A percentile compares a stretch with the other conserved stretches of the same genome.
These are phyloP conservation scores for Elsinoe necatrix DNA, from an alignment of 2,329 filamentous ascomycete species.

Conservation along the genomic window DNA sequence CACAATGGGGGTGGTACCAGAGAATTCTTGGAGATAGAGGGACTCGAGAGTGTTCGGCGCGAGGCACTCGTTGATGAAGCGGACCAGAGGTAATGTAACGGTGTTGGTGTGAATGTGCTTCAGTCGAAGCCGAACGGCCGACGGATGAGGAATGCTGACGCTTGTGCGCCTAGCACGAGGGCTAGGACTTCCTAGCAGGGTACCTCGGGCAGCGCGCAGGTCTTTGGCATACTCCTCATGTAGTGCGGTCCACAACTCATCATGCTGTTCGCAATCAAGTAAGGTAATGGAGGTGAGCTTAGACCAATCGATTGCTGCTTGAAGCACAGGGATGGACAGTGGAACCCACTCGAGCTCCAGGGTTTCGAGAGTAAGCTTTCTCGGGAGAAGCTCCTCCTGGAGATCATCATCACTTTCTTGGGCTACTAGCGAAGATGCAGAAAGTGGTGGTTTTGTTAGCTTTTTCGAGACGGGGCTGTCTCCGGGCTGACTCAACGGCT, in stretches of 20 bases:
- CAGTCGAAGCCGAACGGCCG: constrained; percentile 47
- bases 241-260: constrained; percentile 66
- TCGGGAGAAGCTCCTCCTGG: background rate
- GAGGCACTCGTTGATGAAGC: constrained; percentile 68
- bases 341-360: constrained; percentile 68
- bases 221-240: constrained; percentile 34
- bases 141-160: constrained; percentile 41
- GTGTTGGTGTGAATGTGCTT: constrained; percentile 70
- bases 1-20: constrained; percentile 49
- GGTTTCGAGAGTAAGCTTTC: constrained; percentile 56
- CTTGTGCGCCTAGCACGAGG: constrained; percentile 15
- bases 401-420: background rate
- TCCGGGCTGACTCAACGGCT: too few species aligned
- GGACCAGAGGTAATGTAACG: constrained; percentile 59
- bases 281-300: constrained; percentile 63
- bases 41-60: constrained; percentile 72
- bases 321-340: constrained; percentile 62
- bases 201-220: background rate
- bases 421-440: background rate
- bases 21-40: constrained; percentile 64
- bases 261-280: constrained; percentile 63
- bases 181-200: background rate
- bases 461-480: background rate
- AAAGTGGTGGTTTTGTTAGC: background rate
- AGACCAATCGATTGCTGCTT: constrained; percentile 66